phyloP scores from a whole-genome alignment of 2,329 filamentous ascomycete genomes.

The Alternaria rosae region DNA sequence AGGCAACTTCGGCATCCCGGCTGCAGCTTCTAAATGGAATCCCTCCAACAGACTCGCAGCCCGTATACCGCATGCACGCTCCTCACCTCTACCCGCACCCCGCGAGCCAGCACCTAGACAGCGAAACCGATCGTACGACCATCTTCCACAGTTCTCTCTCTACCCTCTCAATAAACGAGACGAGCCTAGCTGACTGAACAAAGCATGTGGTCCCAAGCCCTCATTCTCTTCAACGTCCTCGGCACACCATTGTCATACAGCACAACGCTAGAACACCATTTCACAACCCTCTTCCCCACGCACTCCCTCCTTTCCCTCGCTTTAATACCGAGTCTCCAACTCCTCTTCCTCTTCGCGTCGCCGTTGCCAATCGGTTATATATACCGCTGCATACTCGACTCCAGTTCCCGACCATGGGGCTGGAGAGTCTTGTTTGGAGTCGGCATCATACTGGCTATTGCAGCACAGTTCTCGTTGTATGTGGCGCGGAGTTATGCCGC shows the following conservation, averaged over 20 bases:
- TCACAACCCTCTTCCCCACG: constrained; percentile 15
- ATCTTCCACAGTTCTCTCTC: background rate
- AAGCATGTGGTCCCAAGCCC: constrained; percentile 27
- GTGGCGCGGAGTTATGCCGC: background rate
- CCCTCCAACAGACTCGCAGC: background rate
- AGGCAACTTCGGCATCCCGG: background rate
- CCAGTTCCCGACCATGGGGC: background rate
- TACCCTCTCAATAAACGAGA: no score
- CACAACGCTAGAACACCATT: constrained; percentile 32
- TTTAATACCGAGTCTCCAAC: constrained; percentile 18
- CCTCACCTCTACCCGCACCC: background rate
- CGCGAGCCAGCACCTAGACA: background rate
- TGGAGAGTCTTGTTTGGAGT: constrained; percentile 5
- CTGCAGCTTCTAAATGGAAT: background rate
- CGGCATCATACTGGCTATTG: background rate
- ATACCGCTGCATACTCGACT: constrained; percentile 5
- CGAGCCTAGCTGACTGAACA: no score
- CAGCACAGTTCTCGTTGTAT: background rate
- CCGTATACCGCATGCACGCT: background rate
- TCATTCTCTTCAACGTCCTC: constrained; percentile 35
- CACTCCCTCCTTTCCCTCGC: constrained; percentile 15
- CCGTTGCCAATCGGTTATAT: background rate
- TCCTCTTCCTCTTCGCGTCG: constrained; percentile 22
- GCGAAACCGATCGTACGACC: constrained; percentile 1
- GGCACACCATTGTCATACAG: constrained; percentile 36